Evolutionary conservation across 2,329 filamentous ascomycete species (phyloP).

Genomic region (Trichophyton benhamiae): DNA sequence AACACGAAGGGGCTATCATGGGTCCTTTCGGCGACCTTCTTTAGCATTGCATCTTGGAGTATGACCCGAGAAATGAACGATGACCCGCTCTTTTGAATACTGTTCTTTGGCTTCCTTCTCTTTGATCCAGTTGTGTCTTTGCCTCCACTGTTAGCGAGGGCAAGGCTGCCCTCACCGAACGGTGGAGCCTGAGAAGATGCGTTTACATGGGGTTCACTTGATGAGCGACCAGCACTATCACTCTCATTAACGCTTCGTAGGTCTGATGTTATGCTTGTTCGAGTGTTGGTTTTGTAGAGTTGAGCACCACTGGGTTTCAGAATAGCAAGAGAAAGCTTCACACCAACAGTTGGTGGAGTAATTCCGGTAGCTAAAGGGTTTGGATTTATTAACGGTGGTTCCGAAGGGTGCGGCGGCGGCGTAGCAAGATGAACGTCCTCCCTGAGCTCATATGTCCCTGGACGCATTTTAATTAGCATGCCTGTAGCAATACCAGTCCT

Average conservation of each 20-base stretch:
- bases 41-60: slow-evolving; percentile 66
- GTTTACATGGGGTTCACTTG: slow-evolving; percentile 40
- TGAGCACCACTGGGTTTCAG: slow-evolving; percentile 45
- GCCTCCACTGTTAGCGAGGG: slow-evolving; percentile 53
- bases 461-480: neutral
- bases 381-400: slow-evolving; percentile 72
- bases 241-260: slow-evolving; percentile 46
- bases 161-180: slow-evolving; percentile 77
- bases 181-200: slow-evolving; percentile 42
- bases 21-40: slow-evolving; percentile 66
- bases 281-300: slow-evolving; percentile 43
- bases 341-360: slow-evolving; percentile 70
- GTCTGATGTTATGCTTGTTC: slow-evolving; percentile 30
- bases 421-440: slow-evolving; percentile 89
- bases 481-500: neutral
- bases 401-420: slow-evolving; percentile 87
- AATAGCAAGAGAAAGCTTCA: slow-evolving; percentile 66
- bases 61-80: slow-evolving; percentile 97
- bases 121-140: slow-evolving; percentile 57
- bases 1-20: slow-evolving; percentile 77
- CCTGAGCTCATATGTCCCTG: slow-evolving; percentile 78
- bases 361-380: slow-evolving; percentile 83
- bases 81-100: slow-evolving; percentile 96
- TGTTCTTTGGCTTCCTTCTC: slow-evolving; percentile 89
- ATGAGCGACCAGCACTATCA: slow-evolving; percentile 48